These are phyloP conservation scores for Sporothrix humicola DNA, from an alignment of 2,329 filamentous ascomycete species.

Conservation along the genomic window DNA sequence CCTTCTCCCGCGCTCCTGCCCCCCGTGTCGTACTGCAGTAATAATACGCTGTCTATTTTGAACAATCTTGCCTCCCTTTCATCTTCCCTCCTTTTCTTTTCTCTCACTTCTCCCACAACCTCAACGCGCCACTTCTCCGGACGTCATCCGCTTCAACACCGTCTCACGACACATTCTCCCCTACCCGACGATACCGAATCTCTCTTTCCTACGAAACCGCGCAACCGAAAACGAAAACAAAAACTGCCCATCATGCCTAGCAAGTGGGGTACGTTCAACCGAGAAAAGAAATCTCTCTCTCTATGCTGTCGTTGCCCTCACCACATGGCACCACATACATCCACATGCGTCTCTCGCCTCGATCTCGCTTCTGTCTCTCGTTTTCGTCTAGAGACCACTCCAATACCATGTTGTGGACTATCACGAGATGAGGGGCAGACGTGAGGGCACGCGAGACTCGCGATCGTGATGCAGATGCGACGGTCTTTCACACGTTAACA, in stretches of 20 bases:
- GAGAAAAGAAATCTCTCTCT: not conserved
- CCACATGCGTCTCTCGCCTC: not conserved
- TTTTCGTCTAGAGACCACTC: not conserved
- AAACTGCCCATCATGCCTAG: slow-evolving; percentile 21
- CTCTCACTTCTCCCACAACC: not conserved
- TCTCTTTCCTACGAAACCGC: not conserved
- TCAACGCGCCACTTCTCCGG: not conserved
- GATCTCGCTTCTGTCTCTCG: not conserved
- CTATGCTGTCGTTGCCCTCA: not conserved
- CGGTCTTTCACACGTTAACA: not conserved
- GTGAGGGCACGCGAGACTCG: not conserved
- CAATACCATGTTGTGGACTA: not conserved
- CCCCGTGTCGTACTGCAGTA: not conserved
- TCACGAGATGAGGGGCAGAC: not conserved
- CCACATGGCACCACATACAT: not conserved
- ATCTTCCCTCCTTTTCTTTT: not conserved
- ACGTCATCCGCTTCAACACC: not conserved
- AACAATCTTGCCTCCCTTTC: not conserved
- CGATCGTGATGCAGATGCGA: not conserved
- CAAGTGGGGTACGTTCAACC: slow-evolving; percentile 24
- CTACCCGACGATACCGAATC: not conserved
- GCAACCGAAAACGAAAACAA: not conserved
- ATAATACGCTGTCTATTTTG: not conserved
- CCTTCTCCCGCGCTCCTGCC: slow-evolving; percentile 12
- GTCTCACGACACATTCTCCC: slow-evolving; percentile 3